phyloP scores from a whole-genome alignment of 75 land plant genomes.

The Cunninghamia lanceolata region DNA sequence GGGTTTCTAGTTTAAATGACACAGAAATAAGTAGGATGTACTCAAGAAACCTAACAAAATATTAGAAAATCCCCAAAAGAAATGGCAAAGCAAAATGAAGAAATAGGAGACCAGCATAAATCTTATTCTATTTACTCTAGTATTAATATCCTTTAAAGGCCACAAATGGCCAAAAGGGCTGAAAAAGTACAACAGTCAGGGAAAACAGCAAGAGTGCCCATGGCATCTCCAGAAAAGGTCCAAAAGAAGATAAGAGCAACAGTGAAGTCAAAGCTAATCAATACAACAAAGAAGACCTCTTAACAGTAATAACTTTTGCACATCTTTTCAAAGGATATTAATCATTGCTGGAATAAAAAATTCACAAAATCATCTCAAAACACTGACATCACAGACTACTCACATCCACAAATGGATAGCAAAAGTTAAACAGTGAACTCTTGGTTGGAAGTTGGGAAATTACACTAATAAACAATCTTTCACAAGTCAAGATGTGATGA shows the following conservation, averaged over 20 bases:
- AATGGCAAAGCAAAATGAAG: background rate
- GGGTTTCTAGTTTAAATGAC: background rate
- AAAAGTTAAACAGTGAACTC: too few species aligned
- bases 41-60: background rate
- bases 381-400: background rate
- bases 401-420: background rate
- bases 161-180: too few species aligned
- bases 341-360: background rate
- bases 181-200: background rate
- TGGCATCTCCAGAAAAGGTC: background rate
- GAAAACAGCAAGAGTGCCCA: background rate
- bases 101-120: too few species aligned
- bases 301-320: background rate
- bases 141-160: background rate
- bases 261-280: background rate
- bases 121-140: too few species aligned
- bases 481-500: background rate
- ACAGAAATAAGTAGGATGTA: background rate
- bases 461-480: background rate
- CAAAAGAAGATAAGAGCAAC: background rate
- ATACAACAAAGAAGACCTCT: too few species aligned
- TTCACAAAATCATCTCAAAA: background rate
- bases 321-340: background rate
- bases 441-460: background rate
- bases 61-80: background rate